A percentile compares a stretch with the other conserved stretches of the same genome.
These are phyloP conservation scores for Leccinum disarticulatum DNA, from an alignment of 768 basidiomycete species.

Conservation along the genomic window DNA sequence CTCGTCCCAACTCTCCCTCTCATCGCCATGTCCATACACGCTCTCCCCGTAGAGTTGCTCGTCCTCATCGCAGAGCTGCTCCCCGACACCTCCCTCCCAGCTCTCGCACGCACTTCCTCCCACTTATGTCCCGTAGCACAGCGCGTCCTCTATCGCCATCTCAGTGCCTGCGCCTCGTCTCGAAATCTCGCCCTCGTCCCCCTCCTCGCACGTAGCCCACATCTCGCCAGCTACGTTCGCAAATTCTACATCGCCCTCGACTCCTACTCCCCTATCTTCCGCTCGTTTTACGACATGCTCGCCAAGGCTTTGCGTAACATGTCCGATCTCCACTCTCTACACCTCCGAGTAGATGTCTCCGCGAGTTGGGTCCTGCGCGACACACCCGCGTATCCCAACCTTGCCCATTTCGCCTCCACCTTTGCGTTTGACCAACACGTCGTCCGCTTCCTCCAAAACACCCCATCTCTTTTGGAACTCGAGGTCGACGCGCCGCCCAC, in stretches of 20 bases:
- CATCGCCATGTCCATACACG: conserved; percentile 41
- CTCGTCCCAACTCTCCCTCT: not conserved
- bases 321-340: too few relatives aligned
- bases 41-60: conserved; percentile 63
- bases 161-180: conserved; percentile 45
- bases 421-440: conserved; percentile 62
- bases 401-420: conserved; percentile 58
- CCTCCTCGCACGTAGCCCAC: conserved; percentile 57
- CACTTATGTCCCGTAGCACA: conserved; percentile 50
- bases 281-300: conserved; percentile 49
- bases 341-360: conserved; percentile 46
- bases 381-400: conserved; percentile 41
- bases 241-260: conserved; percentile 56
- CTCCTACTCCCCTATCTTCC: conserved; percentile 40
- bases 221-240: conserved; percentile 61
- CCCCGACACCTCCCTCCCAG: conserved; percentile 39
- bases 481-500: conserved; percentile 47
- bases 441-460: conserved; percentile 55
- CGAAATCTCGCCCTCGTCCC: conserved; percentile 49
- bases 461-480: conserved; percentile 55
- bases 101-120: conserved; percentile 46
- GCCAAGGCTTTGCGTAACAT: too few relatives aligned
- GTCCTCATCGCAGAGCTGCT: conserved; percentile 47
- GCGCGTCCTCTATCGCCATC: conserved; percentile 60
- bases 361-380: conserved; percentile 55